These are phyloP conservation scores for Populus pruinosa DNA, from an alignment of 345 rosid genomes.

Conservation along the genomic window DNA sequence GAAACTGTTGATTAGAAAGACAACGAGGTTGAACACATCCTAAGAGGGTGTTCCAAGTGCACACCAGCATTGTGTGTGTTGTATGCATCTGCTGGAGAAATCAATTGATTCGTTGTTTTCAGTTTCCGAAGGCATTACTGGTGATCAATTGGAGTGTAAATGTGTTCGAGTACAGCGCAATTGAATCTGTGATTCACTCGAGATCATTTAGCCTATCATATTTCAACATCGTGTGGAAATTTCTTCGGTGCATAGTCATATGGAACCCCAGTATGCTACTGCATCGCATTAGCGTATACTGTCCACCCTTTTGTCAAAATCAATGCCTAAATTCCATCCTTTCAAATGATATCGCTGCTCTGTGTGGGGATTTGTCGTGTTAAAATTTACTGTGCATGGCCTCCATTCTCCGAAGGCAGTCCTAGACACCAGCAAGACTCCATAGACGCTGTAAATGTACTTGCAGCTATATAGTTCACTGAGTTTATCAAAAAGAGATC, in stretches of 20 bases:
- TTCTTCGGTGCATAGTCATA: neutral
- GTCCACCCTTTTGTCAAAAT: neutral
- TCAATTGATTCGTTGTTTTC: neutral
- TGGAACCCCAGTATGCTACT: neutral
- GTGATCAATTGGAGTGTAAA: neutral
- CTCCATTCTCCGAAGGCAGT: neutral
- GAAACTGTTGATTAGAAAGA: neutral
- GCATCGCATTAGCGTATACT: neutral
- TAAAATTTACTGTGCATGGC: neutral
- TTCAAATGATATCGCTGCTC: neutral
- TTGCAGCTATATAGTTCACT: neutral
- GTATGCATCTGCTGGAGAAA: neutral
- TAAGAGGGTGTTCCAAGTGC: neutral
- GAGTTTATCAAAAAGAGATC: neutral
- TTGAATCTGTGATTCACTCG: neutral
- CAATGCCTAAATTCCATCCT: neutral
- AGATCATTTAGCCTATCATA: neutral
- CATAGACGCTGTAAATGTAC: neutral
- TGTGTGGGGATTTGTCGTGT: neutral
- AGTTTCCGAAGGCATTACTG: neutral
- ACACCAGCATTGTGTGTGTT: neutral
- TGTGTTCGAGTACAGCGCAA: neutral
- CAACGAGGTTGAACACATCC: conserved; percentile 33
- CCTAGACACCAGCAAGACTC: neutral
- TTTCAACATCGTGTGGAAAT: neutral